These are phyloP conservation scores for Phlegmacium glaucopus DNA, from an alignment of 768 basidiomycete genomes.

Conservation along the genomic window DNA sequence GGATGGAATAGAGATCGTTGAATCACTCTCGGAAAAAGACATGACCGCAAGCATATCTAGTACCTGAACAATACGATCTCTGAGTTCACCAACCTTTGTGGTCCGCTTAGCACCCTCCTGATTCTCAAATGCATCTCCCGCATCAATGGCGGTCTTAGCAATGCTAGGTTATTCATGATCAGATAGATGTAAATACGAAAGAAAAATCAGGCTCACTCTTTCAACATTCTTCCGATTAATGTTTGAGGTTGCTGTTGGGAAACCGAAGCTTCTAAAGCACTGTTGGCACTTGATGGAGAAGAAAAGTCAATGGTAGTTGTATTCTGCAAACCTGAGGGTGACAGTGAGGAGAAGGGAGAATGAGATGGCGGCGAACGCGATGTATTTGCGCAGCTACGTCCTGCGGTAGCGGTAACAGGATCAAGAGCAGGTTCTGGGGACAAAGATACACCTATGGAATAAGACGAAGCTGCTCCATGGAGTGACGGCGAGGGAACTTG, in stretches of 20 bases:
- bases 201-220: slow-evolving; percentile 38
- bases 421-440: slow-evolving; percentile 46
- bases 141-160: slow-evolving; percentile 56
- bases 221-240: slow-evolving; percentile 45
- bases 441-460: slow-evolving; percentile 34
- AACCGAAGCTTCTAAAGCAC: slow-evolving; percentile 18
- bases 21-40: slow-evolving; percentile 23
- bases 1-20: slow-evolving; percentile 3
- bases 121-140: slow-evolving; percentile 47
- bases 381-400: slow-evolving; percentile 38
- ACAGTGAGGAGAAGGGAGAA: slow-evolving; percentile 20
- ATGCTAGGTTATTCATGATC: slow-evolving; percentile 39
- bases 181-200: slow-evolving; percentile 12
- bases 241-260: slow-evolving; percentile 22
- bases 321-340: slow-evolving; percentile 9
- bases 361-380: slow-evolving; percentile 27
- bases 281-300: slow-evolving; percentile 10
- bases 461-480: slow-evolving; percentile 37
- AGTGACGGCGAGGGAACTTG: slow-evolving; percentile 35
- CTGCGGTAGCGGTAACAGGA: slow-evolving; percentile 27
- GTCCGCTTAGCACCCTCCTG: slow-evolving; percentile 44
- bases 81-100: slow-evolving; percentile 53
- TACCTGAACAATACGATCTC: slow-evolving; percentile 48
- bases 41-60: slow-evolving; percentile 50
- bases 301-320: slow-evolving; percentile 15